Base-by-base conservation (phyloP, 2,329 filamentous ascomycete genomes). In the Cladophialophora carrionii region DNA sequence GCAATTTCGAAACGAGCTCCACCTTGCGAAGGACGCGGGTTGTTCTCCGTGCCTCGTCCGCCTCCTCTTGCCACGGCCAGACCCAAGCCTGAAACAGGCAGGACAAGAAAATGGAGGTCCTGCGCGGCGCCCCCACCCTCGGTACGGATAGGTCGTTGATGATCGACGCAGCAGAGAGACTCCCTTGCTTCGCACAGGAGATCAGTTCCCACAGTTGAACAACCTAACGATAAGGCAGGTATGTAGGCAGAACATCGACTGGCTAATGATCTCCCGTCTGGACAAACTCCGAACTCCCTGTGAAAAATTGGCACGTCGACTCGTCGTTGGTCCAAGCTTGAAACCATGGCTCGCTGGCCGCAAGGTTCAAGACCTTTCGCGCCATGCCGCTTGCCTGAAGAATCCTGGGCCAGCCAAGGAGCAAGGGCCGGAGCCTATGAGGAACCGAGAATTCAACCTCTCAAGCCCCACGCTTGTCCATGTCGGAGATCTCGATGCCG, bases 1-100 rank as follows among this genome's bases (percentile, higher is more conserved):
- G 54, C 54, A 57, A 57, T 57, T 57, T 57, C 54, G 54, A 57
- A 57, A 43, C 54, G 32, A 57, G 10, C 54, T 57, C 54, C 54
- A 57, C 54, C 20, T 57, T 43, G 54, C n/a, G n/a, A 43, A 26
- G 54, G 54, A 32, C 20, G 54, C 31, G 54, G 34, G 17, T 57
- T n/a, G 17, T 57, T 2, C 17, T n/a, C 54, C 29, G n/a, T 54
- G 6, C 26, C 26, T 29, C 26, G 3, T 29, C 26, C 26, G 24
- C 3, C 24, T n/a, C 24, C 17, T n/a, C 14, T 14, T 22, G 20
- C 8, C 29, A 34, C 5, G 29, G 52, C n/a, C 52, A 24, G 29
- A 29, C 29, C 26, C 52, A 54, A 29, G 29, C 52, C 48, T 51
- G 48, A 51, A 51, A 51, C 48, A 51, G 48, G 20, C 37, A 24